Evolutionary conservation across 2,329 filamentous ascomycete species (phyloP).

Genomic region (Chaetoscypha palmicola): DNA sequence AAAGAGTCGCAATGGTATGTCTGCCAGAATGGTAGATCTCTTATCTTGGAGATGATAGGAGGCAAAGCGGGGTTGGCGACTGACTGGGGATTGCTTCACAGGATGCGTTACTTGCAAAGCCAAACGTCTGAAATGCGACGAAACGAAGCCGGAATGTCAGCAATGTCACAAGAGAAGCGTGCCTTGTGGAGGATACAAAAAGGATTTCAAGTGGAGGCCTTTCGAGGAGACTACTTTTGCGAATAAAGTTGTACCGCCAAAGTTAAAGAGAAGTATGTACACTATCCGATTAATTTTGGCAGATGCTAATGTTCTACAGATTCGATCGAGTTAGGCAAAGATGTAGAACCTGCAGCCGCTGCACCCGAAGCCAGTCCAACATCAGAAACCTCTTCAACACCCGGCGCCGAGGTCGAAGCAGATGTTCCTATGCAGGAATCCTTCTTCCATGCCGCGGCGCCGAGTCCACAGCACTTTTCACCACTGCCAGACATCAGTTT

Average conservation of each 20-base stretch:
- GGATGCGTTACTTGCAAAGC: conserved; percentile 68
- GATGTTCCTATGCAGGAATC: conserved; percentile 27
- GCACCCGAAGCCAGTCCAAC: conserved; percentile 2
- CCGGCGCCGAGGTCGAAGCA: conserved; percentile 19
- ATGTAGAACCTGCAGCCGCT: conserved; percentile 16
- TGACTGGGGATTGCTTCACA: conserved; percentile 32
- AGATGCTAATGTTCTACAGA: conserved; percentile 19
- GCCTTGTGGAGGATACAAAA: conserved; percentile 64
- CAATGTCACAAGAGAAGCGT: conserved; percentile 61
- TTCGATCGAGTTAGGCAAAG: conserved; percentile 18
- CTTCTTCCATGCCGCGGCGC: conserved; percentile 26
- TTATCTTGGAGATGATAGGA: conserved; percentile 26
- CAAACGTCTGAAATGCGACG: conserved; percentile 67
- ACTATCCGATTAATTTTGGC: background rate
- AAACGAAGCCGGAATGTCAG: conserved; percentile 60
- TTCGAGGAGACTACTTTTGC: conserved; percentile 57
- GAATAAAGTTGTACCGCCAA: conserved; percentile 32
- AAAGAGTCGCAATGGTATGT: conserved; percentile 68
- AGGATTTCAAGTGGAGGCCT: conserved; percentile 68
- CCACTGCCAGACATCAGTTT: conserved; percentile 22
- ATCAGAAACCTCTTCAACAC: conserved; percentile 24
- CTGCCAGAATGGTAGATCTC: conserved; percentile 10
- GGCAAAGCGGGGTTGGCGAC: conserved; percentile 5
- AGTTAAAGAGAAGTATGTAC: conserved; percentile 23
- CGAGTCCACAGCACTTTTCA: conserved; percentile 19